Evolutionary conservation across 1,139 yeast species (phyloP).

Genomic region (Hyphopichia wangnamkhiaoensis): DNA sequence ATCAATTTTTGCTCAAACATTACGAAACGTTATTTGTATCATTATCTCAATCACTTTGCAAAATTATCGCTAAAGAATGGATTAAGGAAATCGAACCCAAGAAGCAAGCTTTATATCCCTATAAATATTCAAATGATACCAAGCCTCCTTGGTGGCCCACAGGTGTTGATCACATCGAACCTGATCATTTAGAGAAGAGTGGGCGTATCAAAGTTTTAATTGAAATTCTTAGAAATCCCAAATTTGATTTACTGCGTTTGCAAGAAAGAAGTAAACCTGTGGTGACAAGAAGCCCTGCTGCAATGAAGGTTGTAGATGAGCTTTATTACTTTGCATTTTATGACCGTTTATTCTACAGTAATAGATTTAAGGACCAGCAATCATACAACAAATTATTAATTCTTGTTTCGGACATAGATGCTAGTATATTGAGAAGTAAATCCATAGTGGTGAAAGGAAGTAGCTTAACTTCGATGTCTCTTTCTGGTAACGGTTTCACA

Average conservation of each 20-base stretch:
- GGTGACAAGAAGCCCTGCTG: slow-evolving; percentile 8
- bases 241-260: slow-evolving; percentile 24
- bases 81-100: slow-evolving; percentile 64
- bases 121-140: slow-evolving; percentile 48
- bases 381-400: no score
- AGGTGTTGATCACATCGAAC: slow-evolving; percentile 62
- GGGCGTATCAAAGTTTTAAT: slow-evolving; percentile 55
- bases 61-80: slow-evolving; percentile 66
- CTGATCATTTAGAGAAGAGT: slow-evolving; percentile 66
- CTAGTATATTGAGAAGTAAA: no score
- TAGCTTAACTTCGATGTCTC: no score
- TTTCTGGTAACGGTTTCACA: no score
- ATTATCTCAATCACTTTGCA: slow-evolving; percentile 55
- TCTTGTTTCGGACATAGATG: no score
- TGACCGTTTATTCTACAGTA: slow-evolving; percentile 22
- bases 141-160: slow-evolving; percentile 77
- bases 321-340: slow-evolving; percentile 29
- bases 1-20: slow-evolving; percentile 13
- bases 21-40: slow-evolving; percentile 18
- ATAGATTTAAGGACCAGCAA: no score
- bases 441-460: no score
- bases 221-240: slow-evolving; percentile 35
- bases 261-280: slow-evolving; percentile 12
- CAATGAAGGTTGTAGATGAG: slow-evolving; percentile 23
- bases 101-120: slow-evolving; percentile 66